Evolutionary conservation across 2,329 filamentous ascomycete genomes (phyloP).

Genomic region (Colletotrichum phormii): DNA sequence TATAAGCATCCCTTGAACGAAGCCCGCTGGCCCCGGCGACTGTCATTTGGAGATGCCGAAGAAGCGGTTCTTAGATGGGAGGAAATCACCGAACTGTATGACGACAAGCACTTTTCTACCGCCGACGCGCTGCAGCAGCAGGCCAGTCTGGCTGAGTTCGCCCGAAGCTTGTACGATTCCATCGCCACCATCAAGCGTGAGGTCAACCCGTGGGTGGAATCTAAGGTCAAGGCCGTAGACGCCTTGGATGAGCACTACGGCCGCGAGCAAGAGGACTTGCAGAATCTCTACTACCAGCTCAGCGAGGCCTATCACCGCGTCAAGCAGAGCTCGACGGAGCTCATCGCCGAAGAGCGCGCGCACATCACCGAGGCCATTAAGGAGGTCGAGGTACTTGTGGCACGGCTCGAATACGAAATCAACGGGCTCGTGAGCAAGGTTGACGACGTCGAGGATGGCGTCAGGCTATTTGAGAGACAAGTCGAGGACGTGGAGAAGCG

Average conservation of each 20-base stretch:
- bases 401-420: constrained; percentile 93
- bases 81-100: constrained; percentile 59
- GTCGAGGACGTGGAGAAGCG: constrained; percentile 77
- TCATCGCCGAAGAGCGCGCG: constrained; percentile 76
- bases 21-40: constrained; percentile 74
- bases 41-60: constrained; percentile 82
- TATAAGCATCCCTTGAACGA: constrained; percentile 59
- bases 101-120: constrained; percentile 41
- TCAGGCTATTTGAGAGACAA: constrained; percentile 82
- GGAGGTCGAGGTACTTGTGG: constrained; percentile 83
- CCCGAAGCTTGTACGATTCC: constrained; percentile 64
- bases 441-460: constrained; percentile 86
- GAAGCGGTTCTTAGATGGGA: constrained; percentile 79
- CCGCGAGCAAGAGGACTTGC: constrained; percentile 73
- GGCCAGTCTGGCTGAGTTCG: constrained; percentile 60
- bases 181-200: constrained; percentile 63
- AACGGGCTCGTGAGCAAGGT: constrained; percentile 82
- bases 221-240: constrained; percentile 67
- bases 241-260: constrained; percentile 71
- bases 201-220: constrained; percentile 71
- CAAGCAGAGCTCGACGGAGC: constrained; percentile 74
- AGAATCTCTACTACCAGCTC: constrained; percentile 75
- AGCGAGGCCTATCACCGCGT: constrained; percentile 77
- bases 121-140: constrained; percentile 35
- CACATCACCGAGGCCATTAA: constrained; percentile 78